Percentiles rank a stretch among this genome's conserved stretches.
phyloP scores from a whole-genome alignment of 2,329 filamentous ascomycete species.

The Aspergillus cejpii region DNA sequence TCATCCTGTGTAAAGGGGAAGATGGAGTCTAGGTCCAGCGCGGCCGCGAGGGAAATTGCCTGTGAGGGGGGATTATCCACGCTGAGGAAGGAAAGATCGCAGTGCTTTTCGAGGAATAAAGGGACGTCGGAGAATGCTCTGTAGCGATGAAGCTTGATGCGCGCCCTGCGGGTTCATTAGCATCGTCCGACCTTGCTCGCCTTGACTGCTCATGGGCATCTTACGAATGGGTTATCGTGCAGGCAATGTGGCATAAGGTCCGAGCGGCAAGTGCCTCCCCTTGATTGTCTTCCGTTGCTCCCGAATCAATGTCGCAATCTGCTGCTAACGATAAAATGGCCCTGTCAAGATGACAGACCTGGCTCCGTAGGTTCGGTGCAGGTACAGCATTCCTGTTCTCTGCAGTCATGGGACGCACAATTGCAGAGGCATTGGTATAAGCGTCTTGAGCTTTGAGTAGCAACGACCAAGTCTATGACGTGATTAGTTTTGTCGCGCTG shows the following conservation, averaged over 20 bases:
- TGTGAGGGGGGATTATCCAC: conserved; percentile 1
- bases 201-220: neutral
- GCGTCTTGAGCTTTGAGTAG: conserved; percentile 18
- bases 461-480: conserved; percentile 17
- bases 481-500: neutral
- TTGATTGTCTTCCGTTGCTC: neutral
- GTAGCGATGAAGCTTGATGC: conserved; percentile 20
- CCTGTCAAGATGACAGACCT: neutral
- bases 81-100: conserved; percentile 19
- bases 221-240: conserved; percentile 18
- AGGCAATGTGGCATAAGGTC: conserved; percentile 16
- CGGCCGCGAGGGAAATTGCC: neutral
- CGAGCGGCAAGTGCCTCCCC: conserved; percentile 10
- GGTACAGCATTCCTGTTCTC: conserved; percentile 7
- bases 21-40: conserved; percentile 1
- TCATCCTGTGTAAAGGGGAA: conserved; percentile 24
- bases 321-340: neutral
- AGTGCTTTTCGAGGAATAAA: conserved; percentile 20
- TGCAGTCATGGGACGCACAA: conserved; percentile 8
- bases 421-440: conserved; percentile 5
- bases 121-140: conserved; percentile 22
- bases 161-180: conserved; percentile 10
- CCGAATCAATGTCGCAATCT: neutral
- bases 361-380: neutral
- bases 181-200: neutral